These are phyloP conservation scores for Xylariales sp. DNA, from an alignment of 2,329 filamentous ascomycete species.

Conservation along the genomic window DNA sequence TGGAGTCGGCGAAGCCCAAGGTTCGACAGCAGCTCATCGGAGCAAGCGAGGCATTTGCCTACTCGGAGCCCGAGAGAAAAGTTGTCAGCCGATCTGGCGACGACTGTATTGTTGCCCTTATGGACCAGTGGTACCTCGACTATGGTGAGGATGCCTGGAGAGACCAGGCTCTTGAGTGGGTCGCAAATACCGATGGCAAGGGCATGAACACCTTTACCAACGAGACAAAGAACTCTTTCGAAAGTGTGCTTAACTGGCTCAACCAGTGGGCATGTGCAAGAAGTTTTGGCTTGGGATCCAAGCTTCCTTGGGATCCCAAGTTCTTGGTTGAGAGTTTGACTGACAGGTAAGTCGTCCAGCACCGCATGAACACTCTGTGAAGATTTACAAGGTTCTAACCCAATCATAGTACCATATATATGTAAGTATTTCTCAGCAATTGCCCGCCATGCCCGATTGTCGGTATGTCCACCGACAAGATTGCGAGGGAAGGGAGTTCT, in stretches of 20 bases:
- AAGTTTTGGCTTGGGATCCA: conserved; percentile 87
- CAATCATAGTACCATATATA: conserved; percentile 92
- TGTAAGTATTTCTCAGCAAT: too few species aligned
- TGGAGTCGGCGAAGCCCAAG: conserved; percentile 82
- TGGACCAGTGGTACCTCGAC: conserved; percentile 98
- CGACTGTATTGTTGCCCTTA: conserved; percentile 85
- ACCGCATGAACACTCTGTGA: too few species aligned
- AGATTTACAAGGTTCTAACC: too few species aligned
- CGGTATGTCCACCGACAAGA: too few species aligned
- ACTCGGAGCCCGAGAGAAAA: conserved; percentile 87
- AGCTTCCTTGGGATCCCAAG: conserved; percentile 86
- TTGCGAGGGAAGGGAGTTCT: too few species aligned
- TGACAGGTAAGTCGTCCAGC: too few species aligned
- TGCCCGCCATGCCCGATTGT: too few species aligned
- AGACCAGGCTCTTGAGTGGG: conserved; percentile 65
- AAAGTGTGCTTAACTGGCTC: conserved; percentile 85
- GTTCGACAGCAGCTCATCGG: conserved; percentile 76
- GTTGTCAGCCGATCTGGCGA: conserved; percentile 88
- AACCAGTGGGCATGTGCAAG: conserved; percentile 94
- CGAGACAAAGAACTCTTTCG: conserved; percentile 76
- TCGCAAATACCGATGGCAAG: conserved; percentile 61
- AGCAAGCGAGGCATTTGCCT: conserved; percentile 76
- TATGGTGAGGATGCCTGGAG: conserved; percentile 92
- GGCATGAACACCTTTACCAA: conserved; percentile 75
- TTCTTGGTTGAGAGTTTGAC: conserved; percentile 91